Evolutionary conservation across 371 early-diverging fungal genomes (phyloP).

Genomic region (Lichtheimia ornata): DNA sequence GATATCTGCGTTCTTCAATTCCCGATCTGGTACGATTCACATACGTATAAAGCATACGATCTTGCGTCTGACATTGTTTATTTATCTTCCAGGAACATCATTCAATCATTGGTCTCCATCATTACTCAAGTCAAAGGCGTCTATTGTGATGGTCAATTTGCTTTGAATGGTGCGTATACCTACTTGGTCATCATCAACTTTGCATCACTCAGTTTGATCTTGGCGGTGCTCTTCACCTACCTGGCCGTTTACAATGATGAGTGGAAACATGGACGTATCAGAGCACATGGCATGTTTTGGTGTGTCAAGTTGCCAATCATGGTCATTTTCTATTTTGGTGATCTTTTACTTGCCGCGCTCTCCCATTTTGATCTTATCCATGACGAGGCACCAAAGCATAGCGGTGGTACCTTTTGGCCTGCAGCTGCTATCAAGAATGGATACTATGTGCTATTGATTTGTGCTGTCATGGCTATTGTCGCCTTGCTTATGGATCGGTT

Average conservation of each 20-base stretch:
- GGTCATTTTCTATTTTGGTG: slow-evolving; percentile 54
- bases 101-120: slow-evolving; percentile 44
- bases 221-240: slow-evolving; percentile 45
- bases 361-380: slow-evolving; percentile 32
- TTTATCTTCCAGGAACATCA: slow-evolving; percentile 40
- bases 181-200: slow-evolving; percentile 48
- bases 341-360: slow-evolving; percentile 32
- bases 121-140: slow-evolving; percentile 42
- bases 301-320: slow-evolving; percentile 54
- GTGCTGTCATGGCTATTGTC: slow-evolving; percentile 38
- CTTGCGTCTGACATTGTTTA: neutral
- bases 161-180: slow-evolving; percentile 41
- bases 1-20: slow-evolving; percentile 49
- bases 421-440: slow-evolving; percentile 47
- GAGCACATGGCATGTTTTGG: slow-evolving; percentile 56
- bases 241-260: slow-evolving; percentile 40
- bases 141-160: slow-evolving; percentile 41
- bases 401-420: slow-evolving; percentile 39
- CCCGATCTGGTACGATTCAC: slow-evolving; percentile 44
- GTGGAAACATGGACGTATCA: slow-evolving; percentile 39
- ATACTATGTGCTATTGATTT: slow-evolving; percentile 40
- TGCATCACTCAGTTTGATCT: slow-evolving; percentile 39
- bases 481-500: slow-evolving; percentile 41
- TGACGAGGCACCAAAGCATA: slow-evolving; percentile 24
- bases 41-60: neutral